A percentile compares a stretch with the other conserved stretches of the same genome.
Conservation (phyloP, 1,284 basidiomycete species). For the Athelia sp. region DNA sequence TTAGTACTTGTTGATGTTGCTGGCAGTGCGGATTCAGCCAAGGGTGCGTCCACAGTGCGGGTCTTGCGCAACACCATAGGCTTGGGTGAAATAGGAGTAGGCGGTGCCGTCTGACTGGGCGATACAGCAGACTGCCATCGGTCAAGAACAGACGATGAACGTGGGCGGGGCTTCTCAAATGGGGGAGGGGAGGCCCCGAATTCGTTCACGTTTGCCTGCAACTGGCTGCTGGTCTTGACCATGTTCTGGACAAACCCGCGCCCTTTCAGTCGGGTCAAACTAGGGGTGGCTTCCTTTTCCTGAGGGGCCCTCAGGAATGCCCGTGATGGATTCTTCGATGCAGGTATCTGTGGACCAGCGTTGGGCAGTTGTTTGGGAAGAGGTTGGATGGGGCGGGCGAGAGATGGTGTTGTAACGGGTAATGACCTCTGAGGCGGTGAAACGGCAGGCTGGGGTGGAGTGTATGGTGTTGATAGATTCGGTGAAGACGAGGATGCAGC, state of each 20-base stretch:
- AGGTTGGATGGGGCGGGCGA: slow-evolving; percentile 55
- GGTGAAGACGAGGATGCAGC: slow-evolving; percentile 10
- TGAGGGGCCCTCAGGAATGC: slow-evolving; percentile 54
- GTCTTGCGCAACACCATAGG: slow-evolving; percentile 38
- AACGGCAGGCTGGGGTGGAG: slow-evolving; percentile 14
- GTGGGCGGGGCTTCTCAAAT: slow-evolving; percentile 23
- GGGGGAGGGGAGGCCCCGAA: slow-evolving; percentile 28
- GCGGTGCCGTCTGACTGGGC: slow-evolving; percentile 19
- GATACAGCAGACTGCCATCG: slow-evolving; percentile 51
- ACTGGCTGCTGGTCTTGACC: slow-evolving; percentile 59
- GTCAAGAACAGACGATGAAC: slow-evolving; percentile 56
- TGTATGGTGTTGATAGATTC: slow-evolving; percentile 17
- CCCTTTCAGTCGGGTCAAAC: slow-evolving; percentile 74
- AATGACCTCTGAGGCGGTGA: slow-evolving; percentile 28
- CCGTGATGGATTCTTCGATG: slow-evolving; percentile 42
- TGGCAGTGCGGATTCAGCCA: no score
- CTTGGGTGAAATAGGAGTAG: slow-evolving; percentile 31
- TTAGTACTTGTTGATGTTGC: background rate
- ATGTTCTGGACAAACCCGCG: slow-evolving; percentile 79
- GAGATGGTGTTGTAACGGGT: slow-evolving; percentile 35
- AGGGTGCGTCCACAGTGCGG: slow-evolving; percentile 24
- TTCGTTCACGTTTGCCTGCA: slow-evolving; percentile 31
- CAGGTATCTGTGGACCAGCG: slow-evolving; percentile 38
- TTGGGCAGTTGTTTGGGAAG: slow-evolving; percentile 37
- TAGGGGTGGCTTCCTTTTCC: slow-evolving; percentile 71